These are phyloP conservation scores for Saccharum officinarum DNA, from an alignment of 176 grass and related monocot genomes.

Conservation along the genomic window DNA sequence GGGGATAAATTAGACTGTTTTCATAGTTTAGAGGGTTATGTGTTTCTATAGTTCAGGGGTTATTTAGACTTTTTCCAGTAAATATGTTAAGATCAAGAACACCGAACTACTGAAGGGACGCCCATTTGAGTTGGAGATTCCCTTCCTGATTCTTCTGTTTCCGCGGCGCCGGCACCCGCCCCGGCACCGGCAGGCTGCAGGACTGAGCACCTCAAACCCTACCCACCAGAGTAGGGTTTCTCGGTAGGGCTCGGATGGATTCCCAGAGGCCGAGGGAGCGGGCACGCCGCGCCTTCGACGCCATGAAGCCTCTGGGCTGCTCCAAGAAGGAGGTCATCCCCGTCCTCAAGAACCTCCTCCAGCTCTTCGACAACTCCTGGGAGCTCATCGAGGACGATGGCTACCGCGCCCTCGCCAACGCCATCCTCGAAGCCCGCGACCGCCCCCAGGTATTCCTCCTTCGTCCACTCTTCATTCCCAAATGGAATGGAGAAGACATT, in stretches of 20 bases:
- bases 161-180: too few species aligned
- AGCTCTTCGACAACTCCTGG: conserved; percentile 61
- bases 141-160: not conserved
- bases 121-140: too few species aligned
- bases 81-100: too few species aligned
- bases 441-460: not conserved
- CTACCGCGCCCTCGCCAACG: conserved; percentile 63
- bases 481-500: not conserved
- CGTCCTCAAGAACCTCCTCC: conserved; percentile 59
- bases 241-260: not conserved
- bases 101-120: too few species aligned
- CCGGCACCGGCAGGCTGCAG: too few species aligned
- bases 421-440: conserved; percentile 40
- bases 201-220: too few species aligned
- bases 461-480: not conserved
- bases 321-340: conserved; percentile 19
- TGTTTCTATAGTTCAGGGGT: too few species aligned
- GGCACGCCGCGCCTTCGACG: conserved; percentile 23
- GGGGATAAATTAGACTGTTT: too few species aligned
- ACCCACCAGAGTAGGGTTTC: too few species aligned
- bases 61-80: too few species aligned
- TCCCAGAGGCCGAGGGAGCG: not conserved
- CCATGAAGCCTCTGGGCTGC: conserved; percentile 63
- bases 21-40: too few species aligned
- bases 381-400: conserved; percentile 72